phyloP scores from a whole-genome alignment of 208 protist species.

The Acanthamoeba healyi region DNA sequence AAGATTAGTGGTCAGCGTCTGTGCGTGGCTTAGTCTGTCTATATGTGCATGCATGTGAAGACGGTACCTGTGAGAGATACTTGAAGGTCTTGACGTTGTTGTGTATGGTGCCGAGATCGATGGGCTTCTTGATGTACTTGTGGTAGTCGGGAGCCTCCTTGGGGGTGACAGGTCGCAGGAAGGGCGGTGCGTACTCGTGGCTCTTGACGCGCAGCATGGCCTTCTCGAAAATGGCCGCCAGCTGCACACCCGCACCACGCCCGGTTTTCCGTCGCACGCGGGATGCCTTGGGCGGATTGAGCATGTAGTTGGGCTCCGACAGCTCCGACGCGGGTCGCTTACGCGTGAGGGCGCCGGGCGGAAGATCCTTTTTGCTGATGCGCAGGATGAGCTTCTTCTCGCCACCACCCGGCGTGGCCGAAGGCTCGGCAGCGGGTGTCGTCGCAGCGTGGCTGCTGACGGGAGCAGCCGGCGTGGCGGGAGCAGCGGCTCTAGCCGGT shows the following conservation, averaged over 20 bases:
- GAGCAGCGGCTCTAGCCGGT: too few relatives aligned
- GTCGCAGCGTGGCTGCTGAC: neutral
- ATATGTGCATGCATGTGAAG: neutral
- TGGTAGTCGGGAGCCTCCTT: slow-evolving; percentile 82
- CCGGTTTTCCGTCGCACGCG: slow-evolving; percentile 64
- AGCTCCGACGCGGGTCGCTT: slow-evolving; percentile 39
- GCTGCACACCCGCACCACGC: slow-evolving; percentile 80
- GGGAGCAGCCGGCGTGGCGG: neutral
- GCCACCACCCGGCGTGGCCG: neutral
- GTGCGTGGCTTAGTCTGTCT: neutral
- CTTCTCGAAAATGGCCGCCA: slow-evolving; percentile 81
- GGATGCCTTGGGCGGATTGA: neutral
- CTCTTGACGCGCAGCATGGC: slow-evolving; percentile 72
- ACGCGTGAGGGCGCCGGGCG: neutral
- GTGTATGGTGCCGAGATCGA: slow-evolving; percentile 83
- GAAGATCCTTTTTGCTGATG: slow-evolving; percentile 75
- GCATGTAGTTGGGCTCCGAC: slow-evolving; percentile 72
- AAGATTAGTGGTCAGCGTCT: neutral
- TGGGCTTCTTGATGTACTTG: slow-evolving; percentile 83
- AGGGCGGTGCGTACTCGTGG: slow-evolving; percentile 70
- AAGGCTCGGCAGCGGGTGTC: neutral
- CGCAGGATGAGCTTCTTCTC: slow-evolving; percentile 72
- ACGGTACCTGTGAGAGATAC: slow-evolving; percentile 23
- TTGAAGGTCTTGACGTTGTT: slow-evolving; percentile 70
- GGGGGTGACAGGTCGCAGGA: slow-evolving; percentile 75